Percentiles rank a stretch among this genome's conserved stretches.
These are phyloP conservation scores for Fusarium kyushuense DNA, from an alignment of 2,329 filamentous ascomycete species.

Conservation along the genomic window DNA sequence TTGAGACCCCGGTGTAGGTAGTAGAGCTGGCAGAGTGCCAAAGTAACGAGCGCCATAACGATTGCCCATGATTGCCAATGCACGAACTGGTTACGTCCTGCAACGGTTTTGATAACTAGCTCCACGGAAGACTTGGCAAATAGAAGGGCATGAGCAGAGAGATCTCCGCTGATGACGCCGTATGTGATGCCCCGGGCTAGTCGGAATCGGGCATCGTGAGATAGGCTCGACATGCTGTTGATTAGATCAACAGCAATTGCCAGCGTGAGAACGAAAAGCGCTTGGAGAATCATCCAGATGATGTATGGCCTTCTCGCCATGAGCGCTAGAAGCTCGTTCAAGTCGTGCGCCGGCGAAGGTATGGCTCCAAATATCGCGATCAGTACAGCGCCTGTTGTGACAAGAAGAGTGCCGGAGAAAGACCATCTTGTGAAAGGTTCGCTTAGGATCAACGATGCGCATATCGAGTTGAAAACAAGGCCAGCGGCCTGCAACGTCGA, in stretches of 20 bases:
- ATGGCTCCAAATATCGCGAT: conserved; percentile 96
- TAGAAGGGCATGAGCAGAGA: conserved; percentile 92
- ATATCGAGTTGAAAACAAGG: conserved; percentile 98
- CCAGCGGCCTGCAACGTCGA: conserved; percentile 96
- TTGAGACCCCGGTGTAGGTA: conserved; percentile 95
- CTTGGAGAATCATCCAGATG: conserved; percentile 87
- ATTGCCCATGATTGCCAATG: conserved; percentile 97
- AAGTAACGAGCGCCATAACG: conserved; percentile 79
- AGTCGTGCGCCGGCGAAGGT: conserved; percentile 88
- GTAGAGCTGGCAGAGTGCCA: conserved; percentile 92
- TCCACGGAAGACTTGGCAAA: conserved; percentile 98
- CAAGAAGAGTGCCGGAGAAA: conserved; percentile 88
- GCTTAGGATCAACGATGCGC: conserved; percentile 90
- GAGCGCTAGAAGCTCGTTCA: conserved; percentile 83
- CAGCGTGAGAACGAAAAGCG: conserved; percentile 76
- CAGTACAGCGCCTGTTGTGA: conserved; percentile 87
- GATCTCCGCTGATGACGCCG: conserved; percentile 88
- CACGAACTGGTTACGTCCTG: conserved; percentile 91
- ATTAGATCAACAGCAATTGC: conserved; percentile 71
- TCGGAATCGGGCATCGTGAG: conserved; percentile 74
- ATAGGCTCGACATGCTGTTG: conserved; percentile 63
- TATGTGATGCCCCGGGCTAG: conserved; percentile 87
- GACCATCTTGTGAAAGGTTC: conserved; percentile 96
- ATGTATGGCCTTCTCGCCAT: conserved; percentile 82
- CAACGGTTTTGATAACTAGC: conserved; percentile 86